phyloP scores from a whole-genome alignment of 2,329 filamentous ascomycete species.

The Fusarium globosum region DNA sequence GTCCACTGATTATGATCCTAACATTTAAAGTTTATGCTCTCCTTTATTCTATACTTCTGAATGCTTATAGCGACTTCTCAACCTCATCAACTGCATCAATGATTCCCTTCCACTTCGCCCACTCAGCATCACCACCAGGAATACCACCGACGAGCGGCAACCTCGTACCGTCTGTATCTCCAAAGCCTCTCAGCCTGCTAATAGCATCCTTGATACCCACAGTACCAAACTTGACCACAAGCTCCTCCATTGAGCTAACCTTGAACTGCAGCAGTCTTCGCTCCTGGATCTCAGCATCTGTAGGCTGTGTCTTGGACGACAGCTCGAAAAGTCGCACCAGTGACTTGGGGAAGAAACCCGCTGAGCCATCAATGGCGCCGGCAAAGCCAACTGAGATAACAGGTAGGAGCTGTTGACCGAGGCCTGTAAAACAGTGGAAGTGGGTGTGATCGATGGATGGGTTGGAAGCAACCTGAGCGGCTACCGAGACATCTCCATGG shows the following conservation, averaged over 20 bases:
- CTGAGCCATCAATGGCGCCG: slow-evolving; percentile 71
- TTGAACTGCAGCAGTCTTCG: slow-evolving; percentile 68
- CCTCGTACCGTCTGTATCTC: slow-evolving; percentile 68
- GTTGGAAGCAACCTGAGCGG: slow-evolving; percentile 69
- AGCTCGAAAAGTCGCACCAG: slow-evolving; percentile 68
- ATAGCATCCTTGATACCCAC: slow-evolving; percentile 75
- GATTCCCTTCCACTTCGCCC: slow-evolving; percentile 63
- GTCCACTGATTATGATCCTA: background rate
- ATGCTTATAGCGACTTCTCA: slow-evolving; percentile 48
- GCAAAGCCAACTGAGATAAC: slow-evolving; percentile 67
- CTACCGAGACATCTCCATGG: slow-evolving; percentile 73
- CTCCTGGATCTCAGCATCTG: slow-evolving; percentile 59
- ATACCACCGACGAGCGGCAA: slow-evolving; percentile 69
- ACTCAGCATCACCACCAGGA: slow-evolving; percentile 66
- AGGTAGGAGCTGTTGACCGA: slow-evolving; percentile 73
- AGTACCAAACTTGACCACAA: slow-evolving; percentile 68
- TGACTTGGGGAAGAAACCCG: slow-evolving; percentile 71
- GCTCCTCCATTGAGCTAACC: slow-evolving; percentile 70
- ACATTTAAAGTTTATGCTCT: background rate
- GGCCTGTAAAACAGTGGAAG: slow-evolving; percentile 72
- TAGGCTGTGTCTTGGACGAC: slow-evolving; percentile 43
- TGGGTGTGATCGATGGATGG: slow-evolving; percentile 67
- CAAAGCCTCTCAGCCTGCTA: slow-evolving; percentile 67
- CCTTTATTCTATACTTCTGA: background rate
- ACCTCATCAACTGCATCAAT: slow-evolving; percentile 57